Evolutionary conservation across 495 filamentous ascomycete species (phyloP).

Genomic region (Neurospora africana): DNA sequence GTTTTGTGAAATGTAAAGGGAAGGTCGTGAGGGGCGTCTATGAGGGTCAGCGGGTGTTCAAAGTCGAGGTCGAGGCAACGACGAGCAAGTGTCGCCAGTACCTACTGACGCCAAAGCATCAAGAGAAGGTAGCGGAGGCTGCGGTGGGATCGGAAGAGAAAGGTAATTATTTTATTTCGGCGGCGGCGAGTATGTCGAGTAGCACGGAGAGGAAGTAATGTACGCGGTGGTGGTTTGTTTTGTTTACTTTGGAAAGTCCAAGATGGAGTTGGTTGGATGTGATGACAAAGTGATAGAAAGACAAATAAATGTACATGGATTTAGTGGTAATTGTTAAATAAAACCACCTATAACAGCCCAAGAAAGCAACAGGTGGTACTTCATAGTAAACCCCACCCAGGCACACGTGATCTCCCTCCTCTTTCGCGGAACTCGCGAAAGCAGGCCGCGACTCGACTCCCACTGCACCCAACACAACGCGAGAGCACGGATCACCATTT

Average conservation of each 20-base stretch:
- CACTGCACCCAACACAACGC: not conserved
- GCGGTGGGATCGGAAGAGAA: not conserved
- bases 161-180: not conserved
- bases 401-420: not conserved
- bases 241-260: not conserved
- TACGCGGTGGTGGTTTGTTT: not conserved
- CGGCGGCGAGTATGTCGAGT: not conserved
- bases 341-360: not conserved
- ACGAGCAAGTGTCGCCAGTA: not conserved
- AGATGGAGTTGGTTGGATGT: not conserved
- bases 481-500: no score
- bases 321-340: not conserved
- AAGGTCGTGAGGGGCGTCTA: not conserved
- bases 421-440: not conserved
- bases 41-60: not conserved
- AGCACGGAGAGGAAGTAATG: not conserved
- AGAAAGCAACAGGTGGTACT: not conserved
- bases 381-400: not conserved
- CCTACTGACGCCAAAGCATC: not conserved
- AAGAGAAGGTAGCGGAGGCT: not conserved
- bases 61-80: not conserved
- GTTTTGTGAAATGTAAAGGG: not conserved
- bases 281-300: not conserved
- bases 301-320: not conserved
- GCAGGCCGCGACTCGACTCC: not conserved